A percentile compares a stretch with the other conserved stretches of the same genome.
These are phyloP conservation scores for Diaporthe aspalathi DNA, from an alignment of 2,329 filamentous ascomycete species.

Conservation along the genomic window DNA sequence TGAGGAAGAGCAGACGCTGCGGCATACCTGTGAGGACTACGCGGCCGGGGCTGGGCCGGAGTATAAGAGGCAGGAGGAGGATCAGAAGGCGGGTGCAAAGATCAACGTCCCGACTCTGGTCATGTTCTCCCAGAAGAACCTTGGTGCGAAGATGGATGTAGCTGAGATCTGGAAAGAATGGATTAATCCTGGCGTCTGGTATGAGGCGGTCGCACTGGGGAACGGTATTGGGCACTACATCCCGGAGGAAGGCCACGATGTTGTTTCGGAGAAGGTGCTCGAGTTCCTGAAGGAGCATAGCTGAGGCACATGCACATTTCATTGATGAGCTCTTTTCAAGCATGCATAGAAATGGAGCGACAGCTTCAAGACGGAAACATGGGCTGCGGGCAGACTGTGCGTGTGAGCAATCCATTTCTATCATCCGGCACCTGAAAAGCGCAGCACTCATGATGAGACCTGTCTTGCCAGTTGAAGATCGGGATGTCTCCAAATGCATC, in stretches of 20 bases:
- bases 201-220: slow-evolving; percentile 38
- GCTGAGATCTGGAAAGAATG: slow-evolving; percentile 57
- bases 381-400: no score
- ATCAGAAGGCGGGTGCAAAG: slow-evolving; percentile 57
- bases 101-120: slow-evolving; percentile 55
- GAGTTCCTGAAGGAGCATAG: slow-evolving; percentile 3
- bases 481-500: background rate
- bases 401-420: background rate
- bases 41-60: slow-evolving; percentile 56
- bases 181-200: slow-evolving; percentile 48
- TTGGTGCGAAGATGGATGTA: slow-evolving; percentile 58
- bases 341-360: no score
- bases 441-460: no score
- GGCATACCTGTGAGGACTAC: slow-evolving; percentile 60
- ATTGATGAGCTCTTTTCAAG: background rate
- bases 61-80: slow-evolving; percentile 54
- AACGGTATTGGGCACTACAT: slow-evolving; percentile 43
- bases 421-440: background rate
- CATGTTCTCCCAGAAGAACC: slow-evolving; percentile 54
- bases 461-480: no score
- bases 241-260: slow-evolving; percentile 43
- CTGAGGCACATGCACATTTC: background rate
- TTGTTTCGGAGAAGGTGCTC: slow-evolving; percentile 37
- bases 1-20: slow-evolving; percentile 53
- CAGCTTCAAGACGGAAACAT: no score